Conservation (phyloP, 768 basidiomycete species). For the Mrakia blollopis region DNA sequence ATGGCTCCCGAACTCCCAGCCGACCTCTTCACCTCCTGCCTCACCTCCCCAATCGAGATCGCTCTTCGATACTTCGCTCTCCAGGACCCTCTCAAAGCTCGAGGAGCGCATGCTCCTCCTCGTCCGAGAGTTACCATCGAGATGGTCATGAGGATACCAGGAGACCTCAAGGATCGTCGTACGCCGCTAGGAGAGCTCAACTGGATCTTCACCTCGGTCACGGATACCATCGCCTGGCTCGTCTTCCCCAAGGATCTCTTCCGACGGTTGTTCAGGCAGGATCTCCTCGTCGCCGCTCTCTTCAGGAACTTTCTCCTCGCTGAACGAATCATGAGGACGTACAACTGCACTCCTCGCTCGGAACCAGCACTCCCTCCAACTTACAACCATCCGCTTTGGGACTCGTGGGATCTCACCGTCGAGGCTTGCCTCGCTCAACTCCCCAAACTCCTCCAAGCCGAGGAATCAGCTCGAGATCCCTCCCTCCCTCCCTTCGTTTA, state of each 20-base stretch:
- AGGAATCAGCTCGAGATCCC: slow-evolving; percentile 41
- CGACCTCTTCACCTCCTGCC: slow-evolving; percentile 93
- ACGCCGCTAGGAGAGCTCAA: slow-evolving; percentile 98
- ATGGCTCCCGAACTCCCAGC: slow-evolving; percentile 95
- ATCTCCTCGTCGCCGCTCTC: slow-evolving; percentile 88
- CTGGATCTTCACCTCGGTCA: slow-evolving; percentile 99
- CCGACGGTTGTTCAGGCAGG: slow-evolving; percentile 87
- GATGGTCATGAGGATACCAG: slow-evolving; percentile 91
- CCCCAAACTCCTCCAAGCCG: slow-evolving; percentile 62
- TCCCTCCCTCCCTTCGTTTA: slow-evolving; percentile 55
- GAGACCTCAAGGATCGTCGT: slow-evolving; percentile 90
- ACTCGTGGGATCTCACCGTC: slow-evolving; percentile 94
- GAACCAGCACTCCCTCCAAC: slow-evolving; percentile 86
- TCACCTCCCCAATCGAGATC: slow-evolving; percentile 97
- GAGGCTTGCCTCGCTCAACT: slow-evolving; percentile 89
- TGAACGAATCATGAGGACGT: slow-evolving; percentile 95
- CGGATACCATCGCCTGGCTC: slow-evolving; percentile 99
- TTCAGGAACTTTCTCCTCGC: slow-evolving; percentile 97
- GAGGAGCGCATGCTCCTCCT: slow-evolving; percentile 50
- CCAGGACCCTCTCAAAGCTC: slow-evolving; percentile 60
- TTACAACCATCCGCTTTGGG: slow-evolving; percentile 96
- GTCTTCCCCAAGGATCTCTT: slow-evolving; percentile 91
- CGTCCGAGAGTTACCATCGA: slow-evolving; percentile 54
- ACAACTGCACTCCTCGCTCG: slow-evolving; percentile 93
- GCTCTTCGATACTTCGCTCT: slow-evolving; percentile 84